Evolutionary conservation across 805 yeast genomes (phyloP).

Genomic region (Lipomyces anomalus): DNA sequence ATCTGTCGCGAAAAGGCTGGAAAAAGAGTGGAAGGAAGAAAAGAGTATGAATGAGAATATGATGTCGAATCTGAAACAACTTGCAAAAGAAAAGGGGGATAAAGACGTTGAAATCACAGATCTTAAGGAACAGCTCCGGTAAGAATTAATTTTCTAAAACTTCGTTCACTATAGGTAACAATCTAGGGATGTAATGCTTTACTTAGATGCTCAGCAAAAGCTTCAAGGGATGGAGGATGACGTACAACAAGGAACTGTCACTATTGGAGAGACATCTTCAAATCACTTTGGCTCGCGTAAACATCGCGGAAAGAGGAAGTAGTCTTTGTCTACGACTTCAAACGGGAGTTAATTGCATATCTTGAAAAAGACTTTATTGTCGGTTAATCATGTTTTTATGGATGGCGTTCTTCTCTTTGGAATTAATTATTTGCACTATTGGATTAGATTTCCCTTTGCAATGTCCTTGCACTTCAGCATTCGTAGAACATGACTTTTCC

Average conservation of each 20-base stretch:
- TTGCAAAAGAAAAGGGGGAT: constrained; percentile 30
- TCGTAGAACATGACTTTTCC: too few relatives aligned
- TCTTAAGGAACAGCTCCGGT: constrained; percentile 31
- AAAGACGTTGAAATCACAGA: constrained; percentile 29
- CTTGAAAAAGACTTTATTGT: too few relatives aligned
- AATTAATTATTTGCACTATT: too few relatives aligned
- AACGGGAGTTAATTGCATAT: too few relatives aligned
- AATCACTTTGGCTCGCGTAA: too few relatives aligned
- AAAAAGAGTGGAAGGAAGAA: constrained; percentile 43
- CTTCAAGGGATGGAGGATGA: constrained; percentile 67
- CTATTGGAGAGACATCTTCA: not conserved
- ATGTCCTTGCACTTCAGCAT: too few relatives aligned
- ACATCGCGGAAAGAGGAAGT: not conserved
- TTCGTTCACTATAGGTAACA: constrained; percentile 41
- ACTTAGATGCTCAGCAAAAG: constrained; percentile 64
- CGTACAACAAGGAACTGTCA: constrained; percentile 61
- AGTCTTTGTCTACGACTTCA: too few relatives aligned
- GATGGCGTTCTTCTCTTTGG: too few relatives aligned
- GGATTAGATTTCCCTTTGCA: too few relatives aligned
- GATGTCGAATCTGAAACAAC: constrained; percentile 37
- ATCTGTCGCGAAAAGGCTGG: constrained; percentile 29
- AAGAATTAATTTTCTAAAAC: not conserved
- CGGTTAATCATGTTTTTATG: too few relatives aligned
- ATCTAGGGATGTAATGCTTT: constrained; percentile 74
- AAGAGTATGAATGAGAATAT: constrained; percentile 41